A percentile compares a stretch with the other conserved stretches of the same genome.
phyloP scores from a whole-genome alignment of 106 monocot genomes.

The Cymbidium sinense region DNA sequence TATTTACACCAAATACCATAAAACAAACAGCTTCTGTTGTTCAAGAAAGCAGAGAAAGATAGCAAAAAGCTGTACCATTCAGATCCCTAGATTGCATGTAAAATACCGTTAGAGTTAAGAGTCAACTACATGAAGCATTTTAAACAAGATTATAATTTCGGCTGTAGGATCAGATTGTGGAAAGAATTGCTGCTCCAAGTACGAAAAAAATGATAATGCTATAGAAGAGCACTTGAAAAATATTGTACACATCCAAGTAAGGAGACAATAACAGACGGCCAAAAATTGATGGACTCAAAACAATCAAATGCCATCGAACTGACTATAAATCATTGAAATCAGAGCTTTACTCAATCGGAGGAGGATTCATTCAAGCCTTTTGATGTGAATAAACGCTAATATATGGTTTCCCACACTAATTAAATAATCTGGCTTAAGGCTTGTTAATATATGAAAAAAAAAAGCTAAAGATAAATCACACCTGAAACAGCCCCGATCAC shows the following conservation, averaged over 20 bases:
- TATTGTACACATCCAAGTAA: no score
- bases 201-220: not conserved
- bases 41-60: not conserved
- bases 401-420: not conserved
- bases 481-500: constrained; percentile 87
- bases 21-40: not conserved
- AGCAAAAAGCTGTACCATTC: not conserved
- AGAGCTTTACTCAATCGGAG: no score
- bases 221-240: no score
- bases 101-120: not conserved
- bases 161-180: not conserved
- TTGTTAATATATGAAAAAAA: not conserved
- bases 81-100: not conserved
- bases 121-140: not conserved
- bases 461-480: constrained; percentile 6
- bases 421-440: not conserved
- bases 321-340: not conserved
- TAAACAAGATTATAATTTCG: not conserved
- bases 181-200: not conserved
- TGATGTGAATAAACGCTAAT: no score
- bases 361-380: no score
- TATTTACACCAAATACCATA: not conserved
- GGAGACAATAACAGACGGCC: no score
- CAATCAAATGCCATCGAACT: no score
- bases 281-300: no score